phyloP scores from a whole-genome alignment of 1,284 basidiomycete species.

The Boletus smithii region DNA sequence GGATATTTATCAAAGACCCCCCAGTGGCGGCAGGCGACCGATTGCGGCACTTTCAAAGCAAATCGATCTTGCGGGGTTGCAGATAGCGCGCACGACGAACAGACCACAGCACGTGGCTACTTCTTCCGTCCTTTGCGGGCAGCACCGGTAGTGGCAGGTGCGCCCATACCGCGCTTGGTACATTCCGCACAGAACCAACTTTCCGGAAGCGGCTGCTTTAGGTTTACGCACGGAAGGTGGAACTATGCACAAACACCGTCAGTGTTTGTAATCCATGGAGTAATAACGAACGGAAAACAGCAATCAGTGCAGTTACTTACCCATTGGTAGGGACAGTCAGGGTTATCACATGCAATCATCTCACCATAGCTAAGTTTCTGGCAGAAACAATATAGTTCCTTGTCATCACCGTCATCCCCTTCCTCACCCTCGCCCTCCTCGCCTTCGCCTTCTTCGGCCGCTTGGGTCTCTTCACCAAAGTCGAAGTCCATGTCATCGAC shows the following conservation, averaged over 20 bases:
- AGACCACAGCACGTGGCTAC: conserved; percentile 17
- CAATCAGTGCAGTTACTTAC: conserved; percentile 39
- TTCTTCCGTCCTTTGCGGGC: conserved; percentile 46
- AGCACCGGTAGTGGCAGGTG: conserved; percentile 22
- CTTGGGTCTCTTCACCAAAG: conserved; percentile 33
- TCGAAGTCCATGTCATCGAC: conserved; percentile 35
- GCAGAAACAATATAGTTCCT: conserved; percentile 63
- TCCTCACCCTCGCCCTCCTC: conserved; percentile 50
- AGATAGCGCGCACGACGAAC: no score
- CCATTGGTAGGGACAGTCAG: conserved; percentile 70
- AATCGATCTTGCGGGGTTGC: not conserved
- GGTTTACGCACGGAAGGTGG: conserved; percentile 57
- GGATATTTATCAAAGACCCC: no score
- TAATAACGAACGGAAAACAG: conserved; percentile 4
- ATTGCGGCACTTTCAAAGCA: not conserved
- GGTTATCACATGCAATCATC: conserved; percentile 72
- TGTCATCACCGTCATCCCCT: conserved; percentile 49
- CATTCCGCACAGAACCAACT: conserved; percentile 61
- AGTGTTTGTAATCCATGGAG: conserved; percentile 10
- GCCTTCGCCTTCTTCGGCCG: conserved; percentile 40
- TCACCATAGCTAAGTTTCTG: conserved; percentile 64
- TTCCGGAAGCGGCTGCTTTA: conserved; percentile 59
- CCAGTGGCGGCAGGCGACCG: not conserved
- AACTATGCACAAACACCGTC: conserved; percentile 40
- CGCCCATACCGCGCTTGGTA: conserved; percentile 35